phyloP scores from a whole-genome alignment of 2,329 filamentous ascomycete species.

The Orbilia quercus region DNA sequence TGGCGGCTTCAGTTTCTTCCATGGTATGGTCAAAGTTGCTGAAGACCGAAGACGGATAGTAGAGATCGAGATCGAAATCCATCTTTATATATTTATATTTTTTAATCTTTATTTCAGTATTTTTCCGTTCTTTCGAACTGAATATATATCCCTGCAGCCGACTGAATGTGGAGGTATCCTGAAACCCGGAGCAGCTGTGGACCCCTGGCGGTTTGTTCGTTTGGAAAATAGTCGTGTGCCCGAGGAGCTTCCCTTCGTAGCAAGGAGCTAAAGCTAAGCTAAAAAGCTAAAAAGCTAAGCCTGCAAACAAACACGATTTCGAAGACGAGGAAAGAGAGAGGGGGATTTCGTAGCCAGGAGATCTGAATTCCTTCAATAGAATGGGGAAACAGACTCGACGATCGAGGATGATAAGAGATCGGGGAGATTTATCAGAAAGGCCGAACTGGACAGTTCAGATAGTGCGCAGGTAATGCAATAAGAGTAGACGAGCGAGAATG shows the following conservation, averaged over 20 bases:
- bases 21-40: conserved; percentile 28
- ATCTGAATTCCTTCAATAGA: conserved; percentile 24
- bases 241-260: conserved; percentile 40
- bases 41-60: conserved; percentile 38
- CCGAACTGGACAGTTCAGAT: conserved; percentile 40
- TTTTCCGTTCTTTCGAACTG: background rate
- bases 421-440: conserved; percentile 20
- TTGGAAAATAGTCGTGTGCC: conserved; percentile 23
- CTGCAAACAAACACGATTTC: conserved; percentile 1
- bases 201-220: background rate
- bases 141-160: background rate
- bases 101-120: conserved; percentile 7
- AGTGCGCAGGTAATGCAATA: conserved; percentile 30
- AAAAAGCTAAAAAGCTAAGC: background rate
- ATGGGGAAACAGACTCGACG: conserved; percentile 43
- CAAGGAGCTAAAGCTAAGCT: conserved; percentile 8
- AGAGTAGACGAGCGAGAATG: conserved; percentile 11
- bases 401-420: conserved; percentile 31
- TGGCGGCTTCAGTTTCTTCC: conserved; percentile 44
- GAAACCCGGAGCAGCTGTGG: conserved; percentile 27
- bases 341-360: conserved; percentile 18
- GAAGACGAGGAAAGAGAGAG: conserved; percentile 14
- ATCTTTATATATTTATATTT: conserved; percentile 10
- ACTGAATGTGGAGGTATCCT: conserved; percentile 24
- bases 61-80: conserved; percentile 52